Base-by-base conservation (phyloP, 495 filamentous ascomycete species). In the Neurospora sp. region DNA sequence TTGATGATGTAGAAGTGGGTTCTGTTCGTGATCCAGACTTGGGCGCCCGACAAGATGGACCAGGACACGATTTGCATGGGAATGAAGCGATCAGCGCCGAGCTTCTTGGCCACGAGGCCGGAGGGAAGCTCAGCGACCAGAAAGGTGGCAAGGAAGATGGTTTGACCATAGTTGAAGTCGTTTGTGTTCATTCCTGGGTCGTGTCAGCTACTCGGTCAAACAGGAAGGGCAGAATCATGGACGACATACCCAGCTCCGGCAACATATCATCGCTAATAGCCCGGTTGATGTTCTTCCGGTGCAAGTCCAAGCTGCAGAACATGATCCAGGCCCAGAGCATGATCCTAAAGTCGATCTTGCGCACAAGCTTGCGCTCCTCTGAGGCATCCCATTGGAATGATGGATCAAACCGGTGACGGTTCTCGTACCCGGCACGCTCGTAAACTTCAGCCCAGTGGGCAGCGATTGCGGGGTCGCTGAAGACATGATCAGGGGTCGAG, bases 361-460 rank as follows among this genome's bases (percentile, higher is more conserved):
- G 75, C 12, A 88, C 81, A 3, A 89, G 75, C 72, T 73, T 82
- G 74, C 78, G 81, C 79, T 89, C 87, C 71, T 86, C 85, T 54
- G 81, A 78, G 70, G 80, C 80, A 12, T 79, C 82, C 87, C 87
- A 89, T 46, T 76, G 79, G 71, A 82, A 83, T 5, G 76, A 73
- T 4, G 86, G 85, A 73, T 88, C 86, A 73, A 87, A 91, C 5
- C 86, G 83, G 80, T 91, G 88, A 1, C 85, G 82, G 78, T 87
- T 87, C 77, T 88, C 86, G 71, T 87, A 87, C n/a, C 75, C 39
- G 14, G 81, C 82, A 37, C 78, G 76, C 74, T 86, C 80, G 39
- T 76, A 81, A 14, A 78, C 62, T 2, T 46, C 70, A 6, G 75
- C 76, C 78, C 79, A 81, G 72, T 80, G 71, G 1, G 77, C 71